Percentiles rank a stretch among this genome's conserved stretches.
Evolutionary conservation across 139 green algal species (phyloP).

Genomic region (Marvania coccoides): DNA sequence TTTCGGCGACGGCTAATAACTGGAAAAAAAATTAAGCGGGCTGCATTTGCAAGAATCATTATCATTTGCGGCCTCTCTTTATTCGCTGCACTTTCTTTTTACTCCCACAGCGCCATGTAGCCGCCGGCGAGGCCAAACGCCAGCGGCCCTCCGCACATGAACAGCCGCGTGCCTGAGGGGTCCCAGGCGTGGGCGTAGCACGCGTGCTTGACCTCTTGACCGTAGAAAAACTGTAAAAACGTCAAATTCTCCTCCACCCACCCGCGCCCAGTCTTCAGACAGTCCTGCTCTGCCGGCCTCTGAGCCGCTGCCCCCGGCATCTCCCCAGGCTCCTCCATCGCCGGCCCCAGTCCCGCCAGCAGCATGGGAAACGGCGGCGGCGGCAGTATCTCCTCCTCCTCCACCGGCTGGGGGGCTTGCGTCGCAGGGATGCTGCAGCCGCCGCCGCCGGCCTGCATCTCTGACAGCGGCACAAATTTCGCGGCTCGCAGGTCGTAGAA

Average conservation of each 20-base stretch:
- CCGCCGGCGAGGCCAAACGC: slow-evolving; percentile 43
- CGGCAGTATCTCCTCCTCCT: too few species aligned
- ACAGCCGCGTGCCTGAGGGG: slow-evolving; percentile 30
- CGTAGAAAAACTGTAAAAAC: slow-evolving; percentile 2
- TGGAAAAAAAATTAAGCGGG: background rate
- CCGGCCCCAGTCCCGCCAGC: too few species aligned
- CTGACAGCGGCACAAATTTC: slow-evolving; percentile 22
- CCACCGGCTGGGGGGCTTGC: too few species aligned
- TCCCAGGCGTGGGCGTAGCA: slow-evolving; percentile 61
- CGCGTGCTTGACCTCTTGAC: slow-evolving; percentile 31
- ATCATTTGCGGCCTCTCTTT: too few species aligned
- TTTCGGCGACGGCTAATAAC: background rate
- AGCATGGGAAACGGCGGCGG: too few species aligned
- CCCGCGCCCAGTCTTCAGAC: background rate
- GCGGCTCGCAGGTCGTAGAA: slow-evolving; percentile 45
- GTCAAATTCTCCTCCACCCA: background rate
- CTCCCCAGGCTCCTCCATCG: background rate
- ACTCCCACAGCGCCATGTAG: slow-evolving; percentile 55
- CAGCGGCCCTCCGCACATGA: slow-evolving; percentile 49
- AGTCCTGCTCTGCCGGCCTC: background rate
- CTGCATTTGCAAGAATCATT: too few species aligned
- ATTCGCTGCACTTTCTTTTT: slow-evolving; percentile 5
- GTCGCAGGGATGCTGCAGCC: too few species aligned
- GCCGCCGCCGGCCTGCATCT: background rate
- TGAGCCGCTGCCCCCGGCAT: background rate